Evolutionary conservation across 2,329 filamentous ascomycete genomes (phyloP).

Genomic region (Aspergillus ibericus): DNA sequence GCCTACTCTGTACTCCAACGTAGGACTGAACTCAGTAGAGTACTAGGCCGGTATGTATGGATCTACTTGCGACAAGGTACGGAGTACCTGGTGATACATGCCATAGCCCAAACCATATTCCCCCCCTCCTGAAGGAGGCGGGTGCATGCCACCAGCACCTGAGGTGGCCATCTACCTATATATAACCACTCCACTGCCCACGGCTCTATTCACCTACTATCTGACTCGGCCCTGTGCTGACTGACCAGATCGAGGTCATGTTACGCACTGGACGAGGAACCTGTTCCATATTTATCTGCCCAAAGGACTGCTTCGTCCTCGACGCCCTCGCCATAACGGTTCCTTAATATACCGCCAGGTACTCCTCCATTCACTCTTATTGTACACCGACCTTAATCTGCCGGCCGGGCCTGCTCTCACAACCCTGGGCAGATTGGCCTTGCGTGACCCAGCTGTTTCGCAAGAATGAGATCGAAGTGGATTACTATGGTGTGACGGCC

Average conservation of each 20-base stretch:
- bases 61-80: neutral
- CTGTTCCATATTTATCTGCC: neutral
- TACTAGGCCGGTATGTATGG: too few relatives aligned
- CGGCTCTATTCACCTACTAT: neutral
- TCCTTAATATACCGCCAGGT: neutral
- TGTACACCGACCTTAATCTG: neutral
- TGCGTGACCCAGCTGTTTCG: neutral
- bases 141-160: neutral
- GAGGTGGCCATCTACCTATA: neutral
- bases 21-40: too few relatives aligned
- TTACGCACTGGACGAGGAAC: neutral
- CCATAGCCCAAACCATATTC: neutral
- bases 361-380: neutral
- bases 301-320: neutral
- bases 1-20: too few relatives aligned
- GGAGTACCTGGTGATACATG: neutral
- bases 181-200: neutral
- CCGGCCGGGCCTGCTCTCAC: neutral
- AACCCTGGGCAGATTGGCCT: neutral
- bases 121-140: neutral
- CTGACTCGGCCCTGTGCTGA: neutral
- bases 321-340: neutral
- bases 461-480: slow-evolving; percentile 12
- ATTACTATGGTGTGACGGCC: slow-evolving; percentile 15
- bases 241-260: neutral